phyloP scores from a whole-genome alignment of 2,329 filamentous ascomycete genomes.

The Talaromyces sp. region DNA sequence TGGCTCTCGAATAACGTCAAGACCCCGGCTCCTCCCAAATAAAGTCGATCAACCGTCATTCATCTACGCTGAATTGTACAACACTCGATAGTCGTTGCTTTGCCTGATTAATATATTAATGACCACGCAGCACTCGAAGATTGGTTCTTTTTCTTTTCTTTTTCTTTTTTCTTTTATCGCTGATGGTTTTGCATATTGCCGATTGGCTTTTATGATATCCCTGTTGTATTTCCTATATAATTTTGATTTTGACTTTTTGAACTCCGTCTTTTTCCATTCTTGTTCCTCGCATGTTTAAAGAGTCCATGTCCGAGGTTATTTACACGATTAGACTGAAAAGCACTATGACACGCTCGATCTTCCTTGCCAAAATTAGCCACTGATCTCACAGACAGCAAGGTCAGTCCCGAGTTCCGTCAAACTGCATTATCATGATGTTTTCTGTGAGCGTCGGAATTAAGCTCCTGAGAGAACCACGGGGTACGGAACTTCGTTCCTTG shows the following conservation, averaged over 20 bases:
- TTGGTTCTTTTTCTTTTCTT: constrained; percentile 27
- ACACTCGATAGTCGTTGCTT: constrained; percentile 30
- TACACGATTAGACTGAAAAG: neutral
- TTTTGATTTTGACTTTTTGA: neutral
- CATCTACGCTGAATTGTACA: constrained; percentile 31
- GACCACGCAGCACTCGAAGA: constrained; percentile 35
- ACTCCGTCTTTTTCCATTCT: neutral
- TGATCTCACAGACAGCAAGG: neutral
- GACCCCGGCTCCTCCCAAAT: constrained; percentile 43
- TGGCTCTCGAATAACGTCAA: constrained; percentile 87
- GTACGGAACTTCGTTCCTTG: constrained; percentile 14
- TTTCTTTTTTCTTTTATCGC: constrained; percentile 21
- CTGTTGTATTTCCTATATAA: constrained; percentile 35
- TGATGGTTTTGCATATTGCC: constrained; percentile 25
- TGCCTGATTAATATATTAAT: constrained; percentile 40
- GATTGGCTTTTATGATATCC: constrained; percentile 42
- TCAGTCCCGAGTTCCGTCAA: neutral
- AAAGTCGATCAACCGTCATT: constrained; percentile 10
- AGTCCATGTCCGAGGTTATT: neutral
- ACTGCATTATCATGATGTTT: neutral
- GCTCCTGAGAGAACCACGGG: neutral
- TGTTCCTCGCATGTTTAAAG: neutral
- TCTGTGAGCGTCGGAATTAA: neutral
- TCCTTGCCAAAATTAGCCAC: neutral
- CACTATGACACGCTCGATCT: neutral